A percentile compares a stretch with the other conserved stretches of the same genome.
phyloP scores from a whole-genome alignment of 306 rosid genomes.

The Corylus heterophylla region DNA sequence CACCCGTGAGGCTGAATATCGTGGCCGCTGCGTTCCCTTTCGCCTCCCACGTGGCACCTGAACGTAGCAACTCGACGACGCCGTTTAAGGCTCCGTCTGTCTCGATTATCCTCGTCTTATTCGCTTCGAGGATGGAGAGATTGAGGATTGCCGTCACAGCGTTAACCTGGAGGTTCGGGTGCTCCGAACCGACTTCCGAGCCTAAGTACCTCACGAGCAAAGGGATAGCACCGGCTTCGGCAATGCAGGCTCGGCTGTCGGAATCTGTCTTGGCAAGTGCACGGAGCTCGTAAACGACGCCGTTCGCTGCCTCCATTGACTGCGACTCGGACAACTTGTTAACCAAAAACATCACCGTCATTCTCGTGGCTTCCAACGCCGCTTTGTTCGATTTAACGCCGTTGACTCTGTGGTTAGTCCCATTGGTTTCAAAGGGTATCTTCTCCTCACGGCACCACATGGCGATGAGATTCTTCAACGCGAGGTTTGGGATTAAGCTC shows the following conservation, averaged over 20 bases:
- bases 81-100: slow-evolving; percentile 75
- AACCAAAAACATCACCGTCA: slow-evolving; percentile 73
- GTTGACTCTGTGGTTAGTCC: slow-evolving; percentile 30
- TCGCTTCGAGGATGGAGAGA: slow-evolving; percentile 70
- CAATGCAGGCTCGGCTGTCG: slow-evolving; percentile 75
- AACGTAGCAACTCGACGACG: slow-evolving; percentile 57
- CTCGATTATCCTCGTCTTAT: slow-evolving; percentile 72
- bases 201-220: slow-evolving; percentile 51
- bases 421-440: slow-evolving; percentile 56
- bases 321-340: slow-evolving; percentile 45
- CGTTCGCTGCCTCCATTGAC: slow-evolving; percentile 43
- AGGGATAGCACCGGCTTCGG: slow-evolving; percentile 81
- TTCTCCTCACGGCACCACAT: slow-evolving; percentile 81
- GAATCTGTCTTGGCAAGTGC: slow-evolving; percentile 69
- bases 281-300: slow-evolving; percentile 81
- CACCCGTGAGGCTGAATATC: slow-evolving; percentile 65
- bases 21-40: slow-evolving; percentile 93
- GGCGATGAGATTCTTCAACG: slow-evolving; percentile 65
- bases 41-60: slow-evolving; percentile 89
- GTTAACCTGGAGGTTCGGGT: slow-evolving; percentile 69
- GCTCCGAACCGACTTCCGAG: slow-evolving; percentile 20
- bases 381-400: slow-evolving; percentile 53
- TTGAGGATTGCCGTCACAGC: slow-evolving; percentile 85
- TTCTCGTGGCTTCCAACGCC: slow-evolving; percentile 71
- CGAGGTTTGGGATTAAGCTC: slow-evolving; percentile 61